Evolutionary conservation across 306 rosid species (phyloP), one percentile per base, ranked within the genome.

Genomic region (Hippophae tibetana): DNA sequence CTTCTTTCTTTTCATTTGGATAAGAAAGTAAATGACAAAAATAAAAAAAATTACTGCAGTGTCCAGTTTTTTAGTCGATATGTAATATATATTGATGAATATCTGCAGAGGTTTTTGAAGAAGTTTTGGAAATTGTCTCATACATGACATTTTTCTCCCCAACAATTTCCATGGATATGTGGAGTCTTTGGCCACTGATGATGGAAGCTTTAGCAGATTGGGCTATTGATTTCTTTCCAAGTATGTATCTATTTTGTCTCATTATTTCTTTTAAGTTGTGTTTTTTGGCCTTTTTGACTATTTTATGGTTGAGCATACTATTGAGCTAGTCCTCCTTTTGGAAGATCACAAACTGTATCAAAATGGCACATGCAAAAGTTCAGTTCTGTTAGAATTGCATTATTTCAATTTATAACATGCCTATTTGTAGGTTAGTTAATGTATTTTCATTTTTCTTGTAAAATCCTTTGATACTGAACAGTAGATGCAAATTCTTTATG

Each of bases 151-250:
- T 90, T 74, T 90, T 90, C 76, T 81, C 95, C 43, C 97, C 97
- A 42, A 75, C 94, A 46, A 90, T 90, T 72, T 90, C 97, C 8
- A 10, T 87, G 79, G 94, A 90, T 52, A 87, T 90, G 95, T 90
- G 97, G 97, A 83, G 79, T 72, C 97, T 90, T 56, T 90, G 97
- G 97, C 94, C 97, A 12, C 61, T 87, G 85, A 90, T 90, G 97
- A 85, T 87, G 81, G 89, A 90, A 67, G 84, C 97, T 26, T 77
- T 90, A 74, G 78, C 84, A 47, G 96, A 87, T 66, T 90, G 95
- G 95, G 96, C 97, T 12, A 85, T 90, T 1, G 97, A 90, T 74
- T 87, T 82, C 74, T 90, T 87, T 69, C 84, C 97, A 64, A 90
- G 97, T 90, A 66, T 63, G 87, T 60, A 14, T 46, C 31, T 59